Percentiles rank a stretch among this genome's conserved stretches.
phyloP scores from a whole-genome alignment of 768 basidiomycete genomes.

The Boletus fagicola region DNA sequence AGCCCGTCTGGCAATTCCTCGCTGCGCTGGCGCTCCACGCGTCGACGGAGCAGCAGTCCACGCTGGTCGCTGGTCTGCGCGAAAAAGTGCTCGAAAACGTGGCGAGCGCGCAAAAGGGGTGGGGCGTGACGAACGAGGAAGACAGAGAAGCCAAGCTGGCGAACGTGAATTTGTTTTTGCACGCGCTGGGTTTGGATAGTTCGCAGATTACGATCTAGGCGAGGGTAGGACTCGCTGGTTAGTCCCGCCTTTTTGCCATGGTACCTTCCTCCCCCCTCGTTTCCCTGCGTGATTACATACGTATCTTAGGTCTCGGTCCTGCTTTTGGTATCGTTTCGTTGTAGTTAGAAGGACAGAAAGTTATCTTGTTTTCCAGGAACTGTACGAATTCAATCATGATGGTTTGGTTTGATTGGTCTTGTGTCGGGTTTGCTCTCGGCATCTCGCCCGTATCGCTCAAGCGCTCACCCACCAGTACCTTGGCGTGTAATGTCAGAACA shows the following conservation, averaged over 20 bases:
- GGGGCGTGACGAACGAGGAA: slow-evolving; percentile 63
- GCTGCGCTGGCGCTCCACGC: slow-evolving; percentile 86
- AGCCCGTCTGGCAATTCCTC: slow-evolving; percentile 94
- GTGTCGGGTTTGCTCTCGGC: not conserved
- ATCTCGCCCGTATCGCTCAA: not conserved
- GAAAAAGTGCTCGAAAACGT: slow-evolving; percentile 96
- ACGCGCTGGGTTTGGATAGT: slow-evolving; percentile 70
- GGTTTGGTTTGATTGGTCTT: slow-evolving; percentile 4
- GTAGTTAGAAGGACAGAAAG: slow-evolving; percentile 19
- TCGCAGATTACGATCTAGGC: slow-evolving; percentile 62
- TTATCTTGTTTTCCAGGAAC: slow-evolving; percentile 18
- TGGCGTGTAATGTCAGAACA: not conserved
- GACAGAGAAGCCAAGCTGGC: slow-evolving; percentile 75
- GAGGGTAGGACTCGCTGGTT: not conserved
- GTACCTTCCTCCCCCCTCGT: too few relatives aligned
- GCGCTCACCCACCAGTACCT: not conserved
- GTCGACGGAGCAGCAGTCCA: slow-evolving; percentile 81
- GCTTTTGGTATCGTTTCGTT: slow-evolving; percentile 6
- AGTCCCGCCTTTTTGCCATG: too few relatives aligned
- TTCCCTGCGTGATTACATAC: not conserved
- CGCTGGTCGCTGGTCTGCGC: slow-evolving; percentile 78
- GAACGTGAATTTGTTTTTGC: slow-evolving; percentile 91
- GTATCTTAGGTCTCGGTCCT: slow-evolving; percentile 5
- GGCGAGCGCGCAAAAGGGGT: slow-evolving; percentile 71
- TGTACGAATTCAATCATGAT: slow-evolving; percentile 21